Evolutionary conservation across 1,284 basidiomycete species (phyloP), one percentile per base, ranked within the genome.

Genomic region (Vanrija pseudolonga): DNA sequence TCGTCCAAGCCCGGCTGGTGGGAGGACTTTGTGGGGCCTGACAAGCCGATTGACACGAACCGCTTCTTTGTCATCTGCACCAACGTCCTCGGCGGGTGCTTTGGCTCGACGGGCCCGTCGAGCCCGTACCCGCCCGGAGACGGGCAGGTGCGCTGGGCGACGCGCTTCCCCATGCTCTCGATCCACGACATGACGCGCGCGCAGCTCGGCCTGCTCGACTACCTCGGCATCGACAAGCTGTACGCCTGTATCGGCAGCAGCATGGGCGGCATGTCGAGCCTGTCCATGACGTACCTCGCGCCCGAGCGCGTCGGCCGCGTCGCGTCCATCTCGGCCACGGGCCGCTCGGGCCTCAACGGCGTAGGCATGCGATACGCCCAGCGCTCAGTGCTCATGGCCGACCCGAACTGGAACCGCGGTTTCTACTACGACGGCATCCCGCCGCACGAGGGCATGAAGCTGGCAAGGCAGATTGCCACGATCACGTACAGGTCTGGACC

Each of bases 401-500:
- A 99, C 76, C 95, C 95, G 0, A 97, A 98, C 65, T 99, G 95
- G 96, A 98, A 98, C 63, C 86, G 93, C 40, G 95, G 96, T 1
- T 97, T 95, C 74, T 99, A 99, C 77, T 99, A 99, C 70, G 88
- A 91, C 50, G 81, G 83, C n/a, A 72, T 94, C 14, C 96, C 95
- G 1, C 95, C 95, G 3, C 96, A 98, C 73, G 90, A 87, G 3
- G 95, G 95, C 22, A 98, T 98, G 93, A 99, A 99, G 77, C 83
- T 99, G 32, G 96, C 95, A 17, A 84, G 95, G 59, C 95, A 99
- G 79, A 98, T 99, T 63, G 96, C 96, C 6, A 98, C 96, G 0
- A 97, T 99, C 71, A 98, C 96, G 0, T 99, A 99, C 76, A 87
- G 96, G 23, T 98, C 94, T 8, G 96, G 96, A 1, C 95, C 96